Conservation (phyloP, 2,329 filamentous ascomycete genomes). For the Penicillium sp. region DNA sequence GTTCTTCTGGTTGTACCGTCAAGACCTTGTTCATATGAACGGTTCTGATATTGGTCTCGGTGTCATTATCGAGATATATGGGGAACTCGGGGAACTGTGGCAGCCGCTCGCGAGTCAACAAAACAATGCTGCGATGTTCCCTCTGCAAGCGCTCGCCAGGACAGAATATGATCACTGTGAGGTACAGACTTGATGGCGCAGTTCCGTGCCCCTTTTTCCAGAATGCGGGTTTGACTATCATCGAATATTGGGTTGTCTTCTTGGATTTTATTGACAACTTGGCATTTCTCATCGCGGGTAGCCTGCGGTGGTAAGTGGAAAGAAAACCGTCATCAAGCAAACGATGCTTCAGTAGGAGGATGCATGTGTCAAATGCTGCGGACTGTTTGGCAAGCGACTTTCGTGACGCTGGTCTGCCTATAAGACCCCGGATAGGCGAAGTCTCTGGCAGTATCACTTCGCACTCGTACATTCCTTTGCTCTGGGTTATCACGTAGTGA, state of each 20-base stretch:
- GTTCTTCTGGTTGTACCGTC: slow-evolving; percentile 31
- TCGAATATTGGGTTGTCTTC: slow-evolving; percentile 68
- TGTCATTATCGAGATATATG: slow-evolving; percentile 66
- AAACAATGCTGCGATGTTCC: slow-evolving; percentile 59
- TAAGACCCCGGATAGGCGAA: slow-evolving; percentile 65
- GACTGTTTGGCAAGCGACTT: slow-evolving; percentile 82
- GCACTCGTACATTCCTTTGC: slow-evolving; percentile 62
- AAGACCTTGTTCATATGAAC: slow-evolving; percentile 38
- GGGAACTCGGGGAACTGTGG: slow-evolving; percentile 65
- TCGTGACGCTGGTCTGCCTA: slow-evolving; percentile 60
- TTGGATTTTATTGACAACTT: slow-evolving; percentile 75
- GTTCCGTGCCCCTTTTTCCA: slow-evolving; percentile 56
- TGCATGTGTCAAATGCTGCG: slow-evolving; percentile 79
- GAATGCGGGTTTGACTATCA: slow-evolving; percentile 72
- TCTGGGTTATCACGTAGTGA: slow-evolving; percentile 58
- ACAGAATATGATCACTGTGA: slow-evolving; percentile 58
- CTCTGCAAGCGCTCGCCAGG: slow-evolving; percentile 55
- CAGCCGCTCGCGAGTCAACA: slow-evolving; percentile 66
- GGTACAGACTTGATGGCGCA: slow-evolving; percentile 54
- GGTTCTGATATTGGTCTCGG: slow-evolving; percentile 56
- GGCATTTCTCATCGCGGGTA: slow-evolving; percentile 84
- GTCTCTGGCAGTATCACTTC: slow-evolving; percentile 74
- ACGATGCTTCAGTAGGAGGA: slow-evolving; percentile 61
- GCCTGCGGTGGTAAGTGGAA: slow-evolving; percentile 65
- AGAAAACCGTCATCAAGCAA: slow-evolving; percentile 71